These are phyloP conservation scores for Xylariales sp. DNA, from an alignment of 2,329 filamentous ascomycete species.

Conservation along the genomic window DNA sequence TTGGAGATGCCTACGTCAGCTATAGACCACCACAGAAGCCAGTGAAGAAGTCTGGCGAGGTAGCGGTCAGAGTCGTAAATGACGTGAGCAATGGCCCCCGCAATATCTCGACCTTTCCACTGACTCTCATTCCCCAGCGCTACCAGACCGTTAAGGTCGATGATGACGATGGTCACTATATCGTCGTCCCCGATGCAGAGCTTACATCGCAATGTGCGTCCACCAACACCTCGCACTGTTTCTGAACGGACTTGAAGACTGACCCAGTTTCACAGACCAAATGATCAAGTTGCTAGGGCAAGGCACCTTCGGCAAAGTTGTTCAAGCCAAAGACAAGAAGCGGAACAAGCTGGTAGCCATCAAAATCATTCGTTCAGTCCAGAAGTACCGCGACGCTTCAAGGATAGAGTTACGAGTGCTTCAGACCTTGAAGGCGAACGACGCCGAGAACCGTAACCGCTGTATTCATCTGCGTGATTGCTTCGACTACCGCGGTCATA, in stretches of 20 bases:
- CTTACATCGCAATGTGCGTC: conserved; percentile 85
- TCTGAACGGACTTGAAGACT: conserved; percentile 8
- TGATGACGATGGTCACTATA: conserved; percentile 95
- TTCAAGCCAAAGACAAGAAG: conserved; percentile 79
- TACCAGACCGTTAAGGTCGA: conserved; percentile 71
- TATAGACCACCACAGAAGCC: conserved; percentile 87
- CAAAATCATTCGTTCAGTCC: conserved; percentile 97
- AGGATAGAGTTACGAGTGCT: conserved; percentile 91
- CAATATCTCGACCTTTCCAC: too few species aligned
- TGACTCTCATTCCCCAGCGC: too few species aligned
- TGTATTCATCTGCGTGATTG: conserved; percentile 96
- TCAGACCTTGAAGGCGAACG: conserved; percentile 86
- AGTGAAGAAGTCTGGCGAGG: conserved; percentile 82
- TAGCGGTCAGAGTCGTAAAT: conserved; percentile 56
- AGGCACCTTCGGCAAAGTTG: conserved; percentile 97
- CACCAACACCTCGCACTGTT: not conserved
- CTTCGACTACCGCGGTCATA: conserved; percentile 96
- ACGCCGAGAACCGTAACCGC: conserved; percentile 85
- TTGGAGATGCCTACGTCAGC: conserved; percentile 66
- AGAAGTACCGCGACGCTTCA: conserved; percentile 95
- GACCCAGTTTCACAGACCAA: conserved; percentile 55
- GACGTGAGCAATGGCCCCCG: conserved; percentile 65
- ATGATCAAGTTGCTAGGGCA: conserved; percentile 88
- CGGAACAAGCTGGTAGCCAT: conserved; percentile 80
- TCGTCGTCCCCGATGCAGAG: conserved; percentile 80